Percentiles rank a stretch among this genome's conserved stretches.
phyloP scores from a whole-genome alignment of 306 rosid genomes.

The Alnus glutinosa region DNA sequence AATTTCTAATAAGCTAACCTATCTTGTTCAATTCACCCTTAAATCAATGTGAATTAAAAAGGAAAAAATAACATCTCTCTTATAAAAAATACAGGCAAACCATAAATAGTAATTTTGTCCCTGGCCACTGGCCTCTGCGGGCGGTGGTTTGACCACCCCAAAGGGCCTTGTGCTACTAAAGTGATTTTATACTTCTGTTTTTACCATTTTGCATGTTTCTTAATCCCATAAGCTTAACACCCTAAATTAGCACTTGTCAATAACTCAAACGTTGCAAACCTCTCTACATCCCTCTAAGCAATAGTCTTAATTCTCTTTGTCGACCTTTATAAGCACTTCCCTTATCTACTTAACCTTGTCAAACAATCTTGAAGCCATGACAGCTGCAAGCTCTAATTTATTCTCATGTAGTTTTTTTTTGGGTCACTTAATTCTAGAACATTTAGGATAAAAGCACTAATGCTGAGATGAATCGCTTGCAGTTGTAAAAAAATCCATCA shows the following conservation, averaged over 20 bases:
- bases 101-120: no score
- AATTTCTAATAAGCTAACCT: no score
- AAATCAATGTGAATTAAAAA: no score
- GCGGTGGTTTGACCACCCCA: no score
- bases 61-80: no score
- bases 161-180: no score
- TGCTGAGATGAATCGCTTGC: slow-evolving; percentile 6
- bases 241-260: no score
- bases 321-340: not conserved
- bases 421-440: no score
- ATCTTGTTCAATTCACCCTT: no score
- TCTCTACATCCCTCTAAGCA: not conserved
- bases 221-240: not conserved
- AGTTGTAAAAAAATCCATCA: not conserved
- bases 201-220: not conserved
- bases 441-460: not conserved
- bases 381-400: not conserved
- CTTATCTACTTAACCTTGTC: no score
- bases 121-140: no score
- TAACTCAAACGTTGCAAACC: not conserved
- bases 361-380: not conserved
- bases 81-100: no score
- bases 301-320: not conserved
- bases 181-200: not conserved
- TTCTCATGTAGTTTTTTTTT: not conserved